Base-by-base conservation (phyloP, 257 asterid species). In the Ballota nigra region DNA sequence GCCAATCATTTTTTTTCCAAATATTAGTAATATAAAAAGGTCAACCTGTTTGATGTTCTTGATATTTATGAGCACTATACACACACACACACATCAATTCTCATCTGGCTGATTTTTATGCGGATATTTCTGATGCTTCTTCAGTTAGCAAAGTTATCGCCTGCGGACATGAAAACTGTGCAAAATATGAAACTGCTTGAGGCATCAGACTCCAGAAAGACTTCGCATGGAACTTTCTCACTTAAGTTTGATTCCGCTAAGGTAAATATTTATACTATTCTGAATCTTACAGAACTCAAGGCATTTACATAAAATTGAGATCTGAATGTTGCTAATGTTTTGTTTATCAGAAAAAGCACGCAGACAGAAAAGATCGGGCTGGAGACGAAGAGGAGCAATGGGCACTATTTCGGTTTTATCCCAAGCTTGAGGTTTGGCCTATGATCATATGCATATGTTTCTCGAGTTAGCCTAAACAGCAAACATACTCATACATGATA, bases 341-440 rank as follows among this genome's bases (percentile, higher is more conserved):
- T 77, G 71, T 82, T 74, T 68, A 73, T 79, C 80, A 92, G 98
- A 88, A 67, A 66, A 87, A 86, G 75, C 82, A 90, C 72, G 98
- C 96, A 52, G 96, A 82, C 78, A 86, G 99, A 74, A 83, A 88
- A 86, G 99, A 95, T 76, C 88, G 92, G 80, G 70, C 87, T 41
- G 96, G 83, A 69, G 98, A 71, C 18, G 75, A 92, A 75, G 98
- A 94, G 75, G 99, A 92, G 80, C 76, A 87, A 12, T 95, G 99
- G 99, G 92, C 88, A 13, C 80, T 95, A 20, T 89, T 83, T 75
- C 92, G 97, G 29, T 95, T 95, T 85, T 95, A 83, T 77, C 99
- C 99, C 71, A 75, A 88, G 84, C 64, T 89, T 68, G 99, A 95
- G 98, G 99, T 95, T 71, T 31, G 83, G 63, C 72, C 69, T 74